Conservation (phyloP, 805 yeast genomes). For the Schwanniomyces occidentalis region DNA sequence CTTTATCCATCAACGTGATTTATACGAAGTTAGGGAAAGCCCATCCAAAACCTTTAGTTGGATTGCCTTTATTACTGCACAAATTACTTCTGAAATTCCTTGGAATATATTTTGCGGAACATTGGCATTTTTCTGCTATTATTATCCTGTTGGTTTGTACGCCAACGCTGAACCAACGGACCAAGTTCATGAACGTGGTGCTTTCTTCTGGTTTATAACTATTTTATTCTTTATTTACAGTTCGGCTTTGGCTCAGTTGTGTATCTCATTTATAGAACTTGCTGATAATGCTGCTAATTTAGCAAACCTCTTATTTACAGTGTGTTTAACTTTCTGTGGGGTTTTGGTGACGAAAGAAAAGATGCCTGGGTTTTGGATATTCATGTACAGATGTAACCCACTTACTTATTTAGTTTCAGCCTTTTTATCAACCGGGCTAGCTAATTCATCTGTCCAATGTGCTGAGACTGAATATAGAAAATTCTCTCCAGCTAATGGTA, state of each 20-base stretch:
- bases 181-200: conserved; percentile 52
- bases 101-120: conserved; percentile 65
- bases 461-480: conserved; percentile 19
- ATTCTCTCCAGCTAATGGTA: conserved; percentile 24
- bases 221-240: conserved; percentile 50
- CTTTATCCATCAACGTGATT: conserved; percentile 55
- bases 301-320: conserved; percentile 55
- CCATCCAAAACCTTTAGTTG: conserved; percentile 73
- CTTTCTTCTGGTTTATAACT: conserved; percentile 48
- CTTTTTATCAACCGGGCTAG: conserved; percentile 30
- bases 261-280: conserved; percentile 58
- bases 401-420: conserved; percentile 34
- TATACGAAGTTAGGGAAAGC: conserved; percentile 72
- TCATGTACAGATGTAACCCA: conserved; percentile 38
- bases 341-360: conserved; percentile 57
- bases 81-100: conserved; percentile 65
- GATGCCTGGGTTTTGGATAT: conserved; percentile 63
- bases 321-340: conserved; percentile 76
- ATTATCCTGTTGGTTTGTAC: conserved; percentile 40
- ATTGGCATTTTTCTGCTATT: conserved; percentile 59
- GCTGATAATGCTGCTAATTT: conserved; percentile 66
- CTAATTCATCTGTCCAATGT: conserved; percentile 26
- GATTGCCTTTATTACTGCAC: conserved; percentile 61
- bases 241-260: conserved; percentile 58
- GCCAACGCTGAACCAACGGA: conserved; percentile 18